These are phyloP conservation scores for Rosa chinensis DNA, from an alignment of 306 rosid genomes.

Conservation along the genomic window DNA sequence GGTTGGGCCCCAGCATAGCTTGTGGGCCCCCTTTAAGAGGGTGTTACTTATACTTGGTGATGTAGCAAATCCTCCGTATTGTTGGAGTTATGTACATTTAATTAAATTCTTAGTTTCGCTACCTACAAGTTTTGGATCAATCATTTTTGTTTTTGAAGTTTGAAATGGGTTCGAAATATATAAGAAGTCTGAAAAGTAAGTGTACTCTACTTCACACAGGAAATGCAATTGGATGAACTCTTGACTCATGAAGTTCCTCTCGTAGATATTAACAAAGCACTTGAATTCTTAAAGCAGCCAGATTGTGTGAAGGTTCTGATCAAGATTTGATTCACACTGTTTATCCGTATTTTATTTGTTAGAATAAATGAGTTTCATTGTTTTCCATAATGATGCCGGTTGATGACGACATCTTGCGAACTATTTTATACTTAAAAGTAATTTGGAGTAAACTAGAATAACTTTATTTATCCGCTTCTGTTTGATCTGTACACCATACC, in stretches of 20 bases:
- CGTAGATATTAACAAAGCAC: constrained; percentile 34
- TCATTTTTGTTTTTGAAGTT: background rate
- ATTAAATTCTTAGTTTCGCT: no score
- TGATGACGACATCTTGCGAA: background rate
- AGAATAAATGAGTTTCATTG: background rate
- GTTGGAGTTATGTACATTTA: no score
- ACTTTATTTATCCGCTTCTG: background rate
- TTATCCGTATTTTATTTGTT: background rate
- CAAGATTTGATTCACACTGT: constrained; percentile 30
- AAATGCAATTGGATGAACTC: constrained; percentile 44
- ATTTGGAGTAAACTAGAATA: background rate
- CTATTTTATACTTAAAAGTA: constrained; percentile 5
- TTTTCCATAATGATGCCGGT: background rate
- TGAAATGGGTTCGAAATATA: background rate
- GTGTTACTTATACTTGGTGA: no score
- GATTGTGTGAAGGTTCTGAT: constrained; percentile 48
- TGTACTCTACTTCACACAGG: constrained; percentile 26
- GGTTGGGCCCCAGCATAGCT: no score
- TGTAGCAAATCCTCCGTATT: no score
- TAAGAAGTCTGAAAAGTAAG: background rate
- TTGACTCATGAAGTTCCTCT: constrained; percentile 41
- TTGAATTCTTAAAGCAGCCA: constrained; percentile 36
- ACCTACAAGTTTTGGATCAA: background rate
- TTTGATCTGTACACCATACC: background rate
- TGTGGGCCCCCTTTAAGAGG: no score